phyloP scores from a whole-genome alignment of 495 filamentous ascomycete genomes.

The Letharia columbiana region DNA sequence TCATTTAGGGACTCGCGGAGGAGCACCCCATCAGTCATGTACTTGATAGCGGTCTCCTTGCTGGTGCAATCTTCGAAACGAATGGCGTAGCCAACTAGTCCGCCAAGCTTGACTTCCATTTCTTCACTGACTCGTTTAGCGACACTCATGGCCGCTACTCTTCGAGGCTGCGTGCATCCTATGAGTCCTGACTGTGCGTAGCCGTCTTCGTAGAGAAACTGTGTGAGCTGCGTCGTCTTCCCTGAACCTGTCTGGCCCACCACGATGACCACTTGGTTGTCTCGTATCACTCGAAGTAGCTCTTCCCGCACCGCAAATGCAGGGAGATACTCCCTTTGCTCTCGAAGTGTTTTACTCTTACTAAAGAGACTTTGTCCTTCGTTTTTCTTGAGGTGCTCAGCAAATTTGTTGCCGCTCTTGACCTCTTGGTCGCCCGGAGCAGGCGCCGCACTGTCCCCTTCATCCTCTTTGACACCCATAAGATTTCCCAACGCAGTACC shows the following conservation, averaged over 20 bases:
- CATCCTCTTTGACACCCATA: conserved; percentile 92
- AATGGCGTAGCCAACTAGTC: conserved; percentile 90
- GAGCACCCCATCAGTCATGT: conserved; percentile 98
- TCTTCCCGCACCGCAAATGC: conserved; percentile 97
- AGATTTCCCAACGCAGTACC: conserved; percentile 89
- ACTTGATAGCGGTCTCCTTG: conserved; percentile 91
- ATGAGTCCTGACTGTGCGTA: conserved; percentile 83
- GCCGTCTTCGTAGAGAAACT: conserved; percentile 90
- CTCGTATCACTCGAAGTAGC: conserved; percentile 83
- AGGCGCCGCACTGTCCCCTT: conserved; percentile 78
- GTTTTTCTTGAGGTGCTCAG: conserved; percentile 79
- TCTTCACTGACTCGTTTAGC: conserved; percentile 98
- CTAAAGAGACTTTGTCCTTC: conserved; percentile 88
- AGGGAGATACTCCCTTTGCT: conserved; percentile 90
- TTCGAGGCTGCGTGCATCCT: conserved; percentile 87
- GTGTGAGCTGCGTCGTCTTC: conserved; percentile 93
- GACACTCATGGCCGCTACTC: conserved; percentile 97
- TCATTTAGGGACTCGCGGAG: conserved; percentile 89
- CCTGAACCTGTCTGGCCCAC: conserved; percentile 95
- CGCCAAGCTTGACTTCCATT: conserved; percentile 94
- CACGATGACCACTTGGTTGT: conserved; percentile 95
- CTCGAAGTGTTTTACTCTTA: conserved; percentile 78
- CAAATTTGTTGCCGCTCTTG: conserved; percentile 71
- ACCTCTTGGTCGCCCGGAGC: conserved; percentile 64
- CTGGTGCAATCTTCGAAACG: conserved; percentile 98